A percentile compares a stretch with the other conserved stretches of the same genome.
Conservation (phyloP, 768 basidiomycete genomes). For the Mycena chlorophos region DNA sequence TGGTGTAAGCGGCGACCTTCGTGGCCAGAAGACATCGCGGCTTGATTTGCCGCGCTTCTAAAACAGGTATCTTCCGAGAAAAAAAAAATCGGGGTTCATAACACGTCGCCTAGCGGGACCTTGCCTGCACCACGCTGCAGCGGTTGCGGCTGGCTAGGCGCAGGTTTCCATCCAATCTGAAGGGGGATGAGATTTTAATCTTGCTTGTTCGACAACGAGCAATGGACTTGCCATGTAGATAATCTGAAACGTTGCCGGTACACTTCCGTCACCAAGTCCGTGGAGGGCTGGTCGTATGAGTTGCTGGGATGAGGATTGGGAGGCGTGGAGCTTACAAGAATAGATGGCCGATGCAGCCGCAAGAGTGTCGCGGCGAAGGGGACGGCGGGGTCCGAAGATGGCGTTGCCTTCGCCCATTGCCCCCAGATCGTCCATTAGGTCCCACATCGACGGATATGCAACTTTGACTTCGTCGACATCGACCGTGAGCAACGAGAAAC, state of each 20-base stretch:
- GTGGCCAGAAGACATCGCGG: conserved; percentile 6
- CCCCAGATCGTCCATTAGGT: conserved; percentile 88
- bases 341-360: conserved; percentile 93
- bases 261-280: conserved; percentile 75
- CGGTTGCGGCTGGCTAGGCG: conserved; percentile 63
- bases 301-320: background rate
- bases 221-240: conserved; percentile 77
- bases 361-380: conserved; percentile 79
- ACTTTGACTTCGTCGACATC: conserved; percentile 93
- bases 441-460: conserved; percentile 93
- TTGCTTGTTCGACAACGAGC: background rate
- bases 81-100: conserved; percentile 13
- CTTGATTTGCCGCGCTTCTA: conserved; percentile 11
- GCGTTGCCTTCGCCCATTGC: conserved; percentile 98
- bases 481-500: conserved; percentile 91
- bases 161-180: conserved; percentile 85
- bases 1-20: conserved; percentile 14
- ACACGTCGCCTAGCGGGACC: conserved; percentile 23
- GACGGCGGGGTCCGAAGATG: conserved; percentile 54
- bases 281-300: conserved; percentile 62
- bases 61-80: conserved; percentile 5
- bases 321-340: conserved; percentile 54
- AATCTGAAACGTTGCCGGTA: conserved; percentile 95
- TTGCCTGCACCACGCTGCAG: conserved; percentile 48
- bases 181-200: background rate